Evolutionary conservation across 345 rosid species (phyloP).

Genomic region (Hypericum androsaemum): DNA sequence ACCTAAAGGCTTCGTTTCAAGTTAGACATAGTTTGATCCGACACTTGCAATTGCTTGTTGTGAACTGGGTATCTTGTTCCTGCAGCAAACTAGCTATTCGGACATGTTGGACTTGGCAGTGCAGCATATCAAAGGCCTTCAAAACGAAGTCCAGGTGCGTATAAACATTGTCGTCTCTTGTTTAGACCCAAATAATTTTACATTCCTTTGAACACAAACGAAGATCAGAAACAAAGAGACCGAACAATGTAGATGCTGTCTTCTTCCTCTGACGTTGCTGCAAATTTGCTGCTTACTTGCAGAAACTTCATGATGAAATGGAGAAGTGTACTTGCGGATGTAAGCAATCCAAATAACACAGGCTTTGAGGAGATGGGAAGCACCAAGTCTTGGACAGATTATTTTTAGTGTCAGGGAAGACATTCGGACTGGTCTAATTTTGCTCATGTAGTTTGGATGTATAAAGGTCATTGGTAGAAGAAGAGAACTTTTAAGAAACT

Average conservation of each 20-base stretch:
- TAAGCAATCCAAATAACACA: slow-evolving; percentile 30
- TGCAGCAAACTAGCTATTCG: slow-evolving; percentile 15
- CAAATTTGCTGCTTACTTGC: slow-evolving; percentile 2
- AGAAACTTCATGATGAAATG: slow-evolving; percentile 62
- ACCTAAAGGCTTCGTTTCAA: neutral
- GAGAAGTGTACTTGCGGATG: slow-evolving; percentile 74
- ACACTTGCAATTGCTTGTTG: neutral
- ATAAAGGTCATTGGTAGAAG: no score
- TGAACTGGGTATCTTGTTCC: neutral
- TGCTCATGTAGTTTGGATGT: no score
- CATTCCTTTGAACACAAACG: neutral
- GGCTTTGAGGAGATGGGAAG: neutral
- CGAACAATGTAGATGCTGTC: neutral
- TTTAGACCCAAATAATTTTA: neutral
- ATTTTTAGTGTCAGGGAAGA: no score
- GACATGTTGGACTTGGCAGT: neutral
- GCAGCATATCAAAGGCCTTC: neutral
- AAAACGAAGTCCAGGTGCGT: slow-evolving; percentile 6
- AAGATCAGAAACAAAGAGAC: no score
- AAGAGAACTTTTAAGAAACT: no score
- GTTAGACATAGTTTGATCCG: neutral
- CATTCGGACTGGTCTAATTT: no score
- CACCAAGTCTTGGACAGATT: no score
- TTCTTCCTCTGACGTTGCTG: neutral
- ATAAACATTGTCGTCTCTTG: neutral